These are phyloP conservation scores for Didymella pinodella DNA, from an alignment of 2,329 filamentous ascomycete genomes.

Conservation along the genomic window DNA sequence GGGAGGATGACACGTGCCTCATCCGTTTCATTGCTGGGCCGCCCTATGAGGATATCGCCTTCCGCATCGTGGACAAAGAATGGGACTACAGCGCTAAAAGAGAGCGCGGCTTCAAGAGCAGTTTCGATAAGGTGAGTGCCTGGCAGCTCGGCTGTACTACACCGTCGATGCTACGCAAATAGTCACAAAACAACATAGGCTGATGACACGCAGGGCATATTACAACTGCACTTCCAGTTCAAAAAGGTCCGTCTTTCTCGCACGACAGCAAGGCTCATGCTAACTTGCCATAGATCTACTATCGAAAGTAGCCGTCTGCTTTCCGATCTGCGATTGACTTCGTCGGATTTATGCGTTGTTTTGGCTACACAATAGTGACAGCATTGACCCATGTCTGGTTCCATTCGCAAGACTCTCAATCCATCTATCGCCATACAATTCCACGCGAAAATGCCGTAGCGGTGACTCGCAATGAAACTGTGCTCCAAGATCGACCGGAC, in stretches of 20 bases:
- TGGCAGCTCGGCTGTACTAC: conserved; percentile 18
- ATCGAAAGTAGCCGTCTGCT: conserved; percentile 52
- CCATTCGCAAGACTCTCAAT: background rate
- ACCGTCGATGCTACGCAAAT: background rate
- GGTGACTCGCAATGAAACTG: conserved; percentile 20
- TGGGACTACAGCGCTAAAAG: conserved; percentile 98
- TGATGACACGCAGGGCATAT: conserved; percentile 73
- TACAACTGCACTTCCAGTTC: conserved; percentile 98
- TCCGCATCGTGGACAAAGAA: conserved; percentile 96
- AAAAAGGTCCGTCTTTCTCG: conserved; percentile 76
- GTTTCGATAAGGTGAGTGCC: conserved; percentile 89
- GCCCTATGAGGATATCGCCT: conserved; percentile 96
- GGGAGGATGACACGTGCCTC: conserved; percentile 95
- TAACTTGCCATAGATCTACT: conserved; percentile 55
- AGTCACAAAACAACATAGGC: conserved; percentile 13
- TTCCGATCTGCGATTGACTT: background rate
- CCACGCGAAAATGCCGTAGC: conserved; percentile 17
- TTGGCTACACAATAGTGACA: background rate
- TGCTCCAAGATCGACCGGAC: conserved; percentile 5
- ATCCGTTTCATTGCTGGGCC: conserved; percentile 95
- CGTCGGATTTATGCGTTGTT: background rate
- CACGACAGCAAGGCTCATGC: conserved; percentile 11
- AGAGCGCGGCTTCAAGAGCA: conserved; percentile 93
- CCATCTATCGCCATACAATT: conserved; percentile 7
- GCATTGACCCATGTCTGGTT: background rate